These are phyloP conservation scores for Paxillus rubicundulus DNA, from an alignment of 768 basidiomycete species.

Conservation along the genomic window DNA sequence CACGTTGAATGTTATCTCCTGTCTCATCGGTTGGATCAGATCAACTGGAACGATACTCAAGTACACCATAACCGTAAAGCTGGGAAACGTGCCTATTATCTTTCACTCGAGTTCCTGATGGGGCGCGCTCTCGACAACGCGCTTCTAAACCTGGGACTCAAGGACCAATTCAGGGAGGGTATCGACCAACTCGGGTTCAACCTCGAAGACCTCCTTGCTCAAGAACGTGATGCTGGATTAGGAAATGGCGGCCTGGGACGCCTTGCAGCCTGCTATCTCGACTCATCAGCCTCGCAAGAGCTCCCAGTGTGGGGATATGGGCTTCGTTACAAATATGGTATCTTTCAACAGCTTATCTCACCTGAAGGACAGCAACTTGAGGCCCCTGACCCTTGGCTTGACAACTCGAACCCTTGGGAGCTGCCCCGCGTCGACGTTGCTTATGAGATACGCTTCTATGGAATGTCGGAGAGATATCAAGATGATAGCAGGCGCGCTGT, in stretches of 20 bases:
- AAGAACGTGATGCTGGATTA: constrained; percentile 91
- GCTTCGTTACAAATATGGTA: constrained; percentile 88
- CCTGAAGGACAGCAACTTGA: constrained; percentile 82
- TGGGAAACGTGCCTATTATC: constrained; percentile 91
- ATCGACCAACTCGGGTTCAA: constrained; percentile 81
- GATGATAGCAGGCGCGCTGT: constrained; percentile 59
- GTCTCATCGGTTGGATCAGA: constrained; percentile 33
- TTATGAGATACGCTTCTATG: constrained; percentile 88
- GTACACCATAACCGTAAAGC: constrained; percentile 73
- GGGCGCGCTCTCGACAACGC: constrained; percentile 76
- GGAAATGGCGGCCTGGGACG: constrained; percentile 96
- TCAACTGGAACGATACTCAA: constrained; percentile 87
- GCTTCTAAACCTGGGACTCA: constrained; percentile 85
- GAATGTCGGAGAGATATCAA: constrained; percentile 64
- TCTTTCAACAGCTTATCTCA: constrained; percentile 91
- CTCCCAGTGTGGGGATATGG: constrained; percentile 97
- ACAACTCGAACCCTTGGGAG: constrained; percentile 87
- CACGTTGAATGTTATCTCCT: not conserved
- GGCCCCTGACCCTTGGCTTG: constrained; percentile 92
- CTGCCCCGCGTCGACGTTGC: constrained; percentile 81
- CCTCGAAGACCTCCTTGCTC: constrained; percentile 81
- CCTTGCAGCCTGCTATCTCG: constrained; percentile 95
- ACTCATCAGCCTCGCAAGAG: constrained; percentile 87
- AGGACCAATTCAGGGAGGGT: constrained; percentile 67
- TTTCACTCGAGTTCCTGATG: constrained; percentile 93